These are phyloP conservation scores for Hansenula sp. DNA, from an alignment of 1,139 yeast genomes.

Conservation along the genomic window DNA sequence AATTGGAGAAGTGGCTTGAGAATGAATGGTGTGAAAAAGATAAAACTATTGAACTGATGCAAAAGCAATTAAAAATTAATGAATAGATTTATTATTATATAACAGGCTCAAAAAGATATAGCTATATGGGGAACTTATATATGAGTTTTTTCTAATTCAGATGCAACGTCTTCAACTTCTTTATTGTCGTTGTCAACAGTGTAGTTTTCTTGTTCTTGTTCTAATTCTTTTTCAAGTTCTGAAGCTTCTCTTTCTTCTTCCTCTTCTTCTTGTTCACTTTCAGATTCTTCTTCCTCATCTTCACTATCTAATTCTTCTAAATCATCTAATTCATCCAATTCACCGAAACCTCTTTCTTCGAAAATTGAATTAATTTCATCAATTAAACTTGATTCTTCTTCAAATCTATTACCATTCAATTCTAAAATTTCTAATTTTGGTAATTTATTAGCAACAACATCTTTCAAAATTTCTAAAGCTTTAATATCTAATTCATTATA, in stretches of 20 bases:
- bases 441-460: conserved; percentile 49
- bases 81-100: too few relatives aligned
- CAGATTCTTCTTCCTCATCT: conserved; percentile 68
- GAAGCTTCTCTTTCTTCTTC: conserved; percentile 68
- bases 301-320: conserved; percentile 88
- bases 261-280: conserved; percentile 54
- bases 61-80: conserved; percentile 25
- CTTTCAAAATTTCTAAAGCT: conserved; percentile 53
- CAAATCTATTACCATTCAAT: conserved; percentile 87
- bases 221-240: conserved; percentile 54
- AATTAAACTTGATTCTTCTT: conserved; percentile 65
- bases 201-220: conserved; percentile 40
- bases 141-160: conserved; percentile 50
- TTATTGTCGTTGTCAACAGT: conserved; percentile 33
- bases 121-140: conserved; percentile 21
- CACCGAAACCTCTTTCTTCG: conserved; percentile 72
- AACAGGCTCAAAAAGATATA: conserved; percentile 2
- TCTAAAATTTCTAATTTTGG: conserved; percentile 65
- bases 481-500: conserved; percentile 80
- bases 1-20: conserved; percentile 70
- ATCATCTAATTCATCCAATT: conserved; percentile 87
- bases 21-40: conserved; percentile 70
- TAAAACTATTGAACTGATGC: conserved; percentile 32
- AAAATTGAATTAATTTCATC: conserved; percentile 57
- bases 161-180: conserved; percentile 57